Evolutionary conservation across 2,329 filamentous ascomycete species (phyloP), one percentile per base, ranked within the genome.

Genomic region (Fusarium albidum): DNA sequence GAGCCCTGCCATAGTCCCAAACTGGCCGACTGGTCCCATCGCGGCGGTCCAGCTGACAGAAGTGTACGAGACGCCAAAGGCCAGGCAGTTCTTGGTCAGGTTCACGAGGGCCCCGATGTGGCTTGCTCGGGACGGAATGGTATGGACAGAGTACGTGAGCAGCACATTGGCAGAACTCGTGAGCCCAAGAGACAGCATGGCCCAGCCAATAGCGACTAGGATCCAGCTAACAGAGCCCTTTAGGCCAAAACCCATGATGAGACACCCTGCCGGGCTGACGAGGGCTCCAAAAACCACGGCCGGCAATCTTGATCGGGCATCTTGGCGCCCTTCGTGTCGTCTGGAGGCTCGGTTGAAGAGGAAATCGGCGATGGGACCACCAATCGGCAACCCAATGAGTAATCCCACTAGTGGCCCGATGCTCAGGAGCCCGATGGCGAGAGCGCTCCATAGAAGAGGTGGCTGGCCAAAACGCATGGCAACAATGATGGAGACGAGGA

Each of bases 91-190:
- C 37, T 49, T 49, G 27, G 32, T 34, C 26, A 49, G 17, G 12
- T 49, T 49, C 17, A 40, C 37, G 18, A 49, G 37, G 8, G 32
- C 45, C 8, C 45, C 45, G 9, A 49, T 49, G 15, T 49, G 26
- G 32, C 28, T 35, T 3, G 45, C 45, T 6, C 37, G 27, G 21
- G 45, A 27, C 25, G 45, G 45, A n/a, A 41, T 29, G 15, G 26
- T 41, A 10, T 41, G 29, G 9, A 49, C 45, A 27, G 45, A 27
- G n/a, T 49, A 49, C 21, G 45, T 31, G 25, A 49, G 45, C 12
- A 49, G 12, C 14, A 49, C 45, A 8, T 49, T 49, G 9, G 45
- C 45, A 13, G 45, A 49, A 5, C 35, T 31, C 26, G 45, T 49
- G 6, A 49, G 14, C 6, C 45, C 45, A 18, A 49, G 32, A 33